A percentile compares a stretch with the other conserved stretches of the same genome.
phyloP scores from a whole-genome alignment of 352 stramenopile genomes.

The Phytophthora parvispora region DNA sequence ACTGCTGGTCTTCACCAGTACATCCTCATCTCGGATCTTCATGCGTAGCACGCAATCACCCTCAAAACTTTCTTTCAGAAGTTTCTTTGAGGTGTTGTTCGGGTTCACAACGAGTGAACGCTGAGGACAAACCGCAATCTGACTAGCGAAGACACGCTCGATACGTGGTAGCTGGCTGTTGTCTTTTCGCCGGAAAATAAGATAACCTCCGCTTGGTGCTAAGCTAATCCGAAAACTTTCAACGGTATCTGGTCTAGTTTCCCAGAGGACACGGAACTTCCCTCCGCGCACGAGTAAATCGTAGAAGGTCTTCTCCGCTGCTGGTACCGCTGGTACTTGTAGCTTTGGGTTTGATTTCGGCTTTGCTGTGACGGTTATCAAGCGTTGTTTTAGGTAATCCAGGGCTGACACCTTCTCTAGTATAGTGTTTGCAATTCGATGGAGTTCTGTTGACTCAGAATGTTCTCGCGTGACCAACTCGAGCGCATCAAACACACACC shows the following conservation, averaged over 20 bases:
- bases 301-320: conserved; percentile 26
- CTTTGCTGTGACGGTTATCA: conserved; percentile 1
- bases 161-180: conserved; percentile 20
- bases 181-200: conserved; percentile 49
- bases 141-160: conserved; percentile 55
- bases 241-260: conserved; percentile 36
- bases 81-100: conserved; percentile 26
- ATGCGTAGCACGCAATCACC: conserved; percentile 46
- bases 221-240: conserved; percentile 46
- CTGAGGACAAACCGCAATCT: conserved; percentile 46
- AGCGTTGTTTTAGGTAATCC: conserved; percentile 18
- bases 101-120: conserved; percentile 21
- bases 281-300: conserved; percentile 32
- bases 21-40: conserved; percentile 48
- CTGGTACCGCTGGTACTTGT: conserved; percentile 12
- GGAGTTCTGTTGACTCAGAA: conserved; percentile 25
- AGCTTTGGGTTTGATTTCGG: conserved; percentile 1
- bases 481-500: conserved; percentile 30
- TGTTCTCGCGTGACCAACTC: conserved; percentile 27
- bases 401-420: conserved; percentile 37
- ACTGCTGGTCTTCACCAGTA: conserved; percentile 45
- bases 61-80: conserved; percentile 26
- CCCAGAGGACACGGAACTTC: conserved; percentile 30
- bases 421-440: conserved; percentile 29
- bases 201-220: conserved; percentile 44